Percentiles rank a stretch among this genome's conserved stretches.
Conservation (phyloP, 2,329 filamentous ascomycete species). For the Microdochium trichocladiopsis region DNA sequence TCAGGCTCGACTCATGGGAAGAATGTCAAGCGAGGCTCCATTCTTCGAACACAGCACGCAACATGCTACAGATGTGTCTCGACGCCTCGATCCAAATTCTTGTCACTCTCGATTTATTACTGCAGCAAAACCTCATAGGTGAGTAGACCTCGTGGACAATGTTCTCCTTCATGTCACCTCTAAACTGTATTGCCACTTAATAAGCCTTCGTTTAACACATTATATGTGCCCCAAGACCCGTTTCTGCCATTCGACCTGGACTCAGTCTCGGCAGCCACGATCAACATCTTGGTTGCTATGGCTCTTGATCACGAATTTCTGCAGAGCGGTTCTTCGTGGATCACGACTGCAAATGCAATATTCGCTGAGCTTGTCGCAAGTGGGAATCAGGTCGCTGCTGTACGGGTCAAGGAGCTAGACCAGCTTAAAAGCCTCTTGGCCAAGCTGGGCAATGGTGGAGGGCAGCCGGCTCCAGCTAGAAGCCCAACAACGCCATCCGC, state of each 20-base stretch:
- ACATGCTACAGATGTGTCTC: slow-evolving; percentile 24
- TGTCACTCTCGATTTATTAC: slow-evolving; percentile 26
- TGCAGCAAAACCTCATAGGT: slow-evolving; percentile 3
- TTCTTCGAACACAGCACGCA: slow-evolving; percentile 19
- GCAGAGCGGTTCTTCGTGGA: slow-evolving; percentile 1
- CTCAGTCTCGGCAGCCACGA: slow-evolving; percentile 1
- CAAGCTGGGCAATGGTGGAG: background rate
- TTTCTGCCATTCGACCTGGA: slow-evolving; percentile 4
- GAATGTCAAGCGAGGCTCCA: slow-evolving; percentile 2
- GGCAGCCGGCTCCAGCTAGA: background rate
- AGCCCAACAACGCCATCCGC: background rate
- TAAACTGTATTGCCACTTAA: too few relatives aligned
- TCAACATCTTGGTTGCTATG: slow-evolving; percentile 1
- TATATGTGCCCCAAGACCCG: background rate
- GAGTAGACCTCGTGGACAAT: background rate
- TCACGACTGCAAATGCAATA: background rate
- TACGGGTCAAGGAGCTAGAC: background rate
- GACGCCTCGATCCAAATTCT: slow-evolving; percentile 24
- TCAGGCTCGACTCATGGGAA: slow-evolving; percentile 17
- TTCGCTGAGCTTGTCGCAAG: slow-evolving; percentile 1
- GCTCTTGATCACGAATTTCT: background rate
- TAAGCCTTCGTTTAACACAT: background rate
- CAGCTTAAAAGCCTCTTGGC: background rate
- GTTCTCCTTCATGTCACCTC: too few relatives aligned
- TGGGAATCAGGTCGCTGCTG: slow-evolving; percentile 1